A percentile compares a stretch with the other conserved stretches of the same genome.
These are phyloP conservation scores for Fusarium avenaceum DNA, from an alignment of 2,329 filamentous ascomycete genomes.

Conservation along the genomic window DNA sequence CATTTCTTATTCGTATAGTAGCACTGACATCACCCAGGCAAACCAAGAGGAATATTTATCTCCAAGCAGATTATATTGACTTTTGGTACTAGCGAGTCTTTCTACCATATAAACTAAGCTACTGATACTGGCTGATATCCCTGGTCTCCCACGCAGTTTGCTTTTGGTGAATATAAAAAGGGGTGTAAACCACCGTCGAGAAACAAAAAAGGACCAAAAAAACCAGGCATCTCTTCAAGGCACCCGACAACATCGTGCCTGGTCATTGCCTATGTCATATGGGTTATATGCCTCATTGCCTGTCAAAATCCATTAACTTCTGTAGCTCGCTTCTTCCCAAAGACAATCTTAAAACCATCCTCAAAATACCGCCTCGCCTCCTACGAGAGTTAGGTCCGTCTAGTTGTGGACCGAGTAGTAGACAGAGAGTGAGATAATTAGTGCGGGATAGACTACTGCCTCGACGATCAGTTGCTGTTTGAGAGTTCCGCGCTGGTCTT, in stretches of 20 bases:
- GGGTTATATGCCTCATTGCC: constrained; percentile 3
- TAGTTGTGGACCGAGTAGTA: constrained; percentile 48
- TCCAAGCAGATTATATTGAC: neutral
- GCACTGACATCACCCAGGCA: neutral
- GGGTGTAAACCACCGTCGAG: neutral
- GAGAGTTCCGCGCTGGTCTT: constrained; percentile 50
- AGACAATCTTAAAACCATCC: constrained; percentile 6
- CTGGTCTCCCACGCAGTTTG: neutral
- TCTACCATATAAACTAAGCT: neutral
- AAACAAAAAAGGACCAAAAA: constrained; percentile 13
- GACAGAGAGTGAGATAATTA: constrained; percentile 52
- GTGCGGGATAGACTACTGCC: constrained; percentile 51
- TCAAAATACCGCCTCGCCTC: constrained; percentile 14
- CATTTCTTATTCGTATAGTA: neutral
- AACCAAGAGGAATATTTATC: neutral
- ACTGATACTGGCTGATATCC: neutral
- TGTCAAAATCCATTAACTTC: constrained; percentile 4
- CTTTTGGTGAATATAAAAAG: constrained; percentile 8
- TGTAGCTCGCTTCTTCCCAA: neutral
- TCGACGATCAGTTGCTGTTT: constrained; percentile 57
- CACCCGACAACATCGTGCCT: no score
- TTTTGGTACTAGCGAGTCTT: neutral
- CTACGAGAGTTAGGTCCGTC: neutral
- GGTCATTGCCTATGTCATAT: neutral
- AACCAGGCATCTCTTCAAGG: neutral